These are phyloP conservation scores for Baudoinia panamericana DNA, from an alignment of 495 filamentous ascomycete genomes.

Conservation along the genomic window DNA sequence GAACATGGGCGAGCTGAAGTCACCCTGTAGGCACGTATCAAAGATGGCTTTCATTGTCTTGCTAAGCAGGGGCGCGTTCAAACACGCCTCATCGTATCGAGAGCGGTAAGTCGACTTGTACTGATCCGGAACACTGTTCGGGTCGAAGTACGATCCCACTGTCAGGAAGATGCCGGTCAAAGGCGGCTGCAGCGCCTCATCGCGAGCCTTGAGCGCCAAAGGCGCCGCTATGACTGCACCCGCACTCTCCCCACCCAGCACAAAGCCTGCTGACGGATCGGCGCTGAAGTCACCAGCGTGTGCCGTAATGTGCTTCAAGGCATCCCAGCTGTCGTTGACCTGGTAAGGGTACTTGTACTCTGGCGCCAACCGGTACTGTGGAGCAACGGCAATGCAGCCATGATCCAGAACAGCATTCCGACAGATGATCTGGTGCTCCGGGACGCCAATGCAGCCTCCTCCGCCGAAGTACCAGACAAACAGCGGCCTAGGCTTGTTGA, in stretches of 20 bases:
- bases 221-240: slow-evolving; percentile 35
- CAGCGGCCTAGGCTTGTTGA: not conserved
- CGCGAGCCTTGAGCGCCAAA: slow-evolving; percentile 30
- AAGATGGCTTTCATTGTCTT: not conserved
- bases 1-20: slow-evolving; percentile 1
- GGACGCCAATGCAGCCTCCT: slow-evolving; percentile 1
- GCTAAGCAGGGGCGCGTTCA: slow-evolving; percentile 1
- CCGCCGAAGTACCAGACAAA: slow-evolving; percentile 7
- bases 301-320: slow-evolving; percentile 33
- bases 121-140: not conserved
- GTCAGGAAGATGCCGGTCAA: slow-evolving; percentile 29
- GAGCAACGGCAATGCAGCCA: slow-evolving; percentile 44
- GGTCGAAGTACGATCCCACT: slow-evolving; percentile 4
- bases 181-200: slow-evolving; percentile 31
- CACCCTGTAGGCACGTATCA: slow-evolving; percentile 2
- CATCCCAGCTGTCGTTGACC: slow-evolving; percentile 37
- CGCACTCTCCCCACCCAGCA: slow-evolving; percentile 37
- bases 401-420: not conserved
- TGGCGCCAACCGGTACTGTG: slow-evolving; percentile 43
- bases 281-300: slow-evolving; percentile 29
- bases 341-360: slow-evolving; percentile 35
- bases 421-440: not conserved
- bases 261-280: slow-evolving; percentile 32
- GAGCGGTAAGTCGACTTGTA: slow-evolving; percentile 2
- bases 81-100: not conserved